Conservation (phyloP, 1,284 basidiomycete genomes). For the Puccinia novopanici region DNA sequence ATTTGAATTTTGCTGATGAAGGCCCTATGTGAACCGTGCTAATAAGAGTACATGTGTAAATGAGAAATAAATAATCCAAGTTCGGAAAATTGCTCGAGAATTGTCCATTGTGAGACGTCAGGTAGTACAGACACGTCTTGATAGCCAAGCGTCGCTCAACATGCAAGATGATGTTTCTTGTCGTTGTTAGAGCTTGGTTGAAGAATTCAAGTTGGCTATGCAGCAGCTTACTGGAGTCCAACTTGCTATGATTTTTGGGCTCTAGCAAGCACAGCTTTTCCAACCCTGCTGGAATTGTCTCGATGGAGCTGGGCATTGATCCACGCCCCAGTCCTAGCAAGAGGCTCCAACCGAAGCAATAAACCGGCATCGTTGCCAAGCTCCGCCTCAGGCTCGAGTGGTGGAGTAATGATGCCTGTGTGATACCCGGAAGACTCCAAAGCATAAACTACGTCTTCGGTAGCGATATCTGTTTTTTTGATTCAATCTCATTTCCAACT, state of each 20-base stretch:
- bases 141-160: no score
- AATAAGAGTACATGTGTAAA: no score
- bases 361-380: conserved; percentile 53
- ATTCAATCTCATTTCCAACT: conserved; percentile 39
- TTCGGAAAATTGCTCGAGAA: no score
- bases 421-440: conserved; percentile 72
- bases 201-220: background rate
- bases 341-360: conserved; percentile 62
- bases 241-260: conserved; percentile 10
- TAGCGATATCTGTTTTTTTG: conserved; percentile 57
- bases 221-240: background rate
- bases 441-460: conserved; percentile 76
- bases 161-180: no score
- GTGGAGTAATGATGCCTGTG: conserved; percentile 66
- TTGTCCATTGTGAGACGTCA: no score
- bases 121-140: no score
- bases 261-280: conserved; percentile 70
- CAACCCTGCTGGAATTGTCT: conserved; percentile 76
- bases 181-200: background rate
- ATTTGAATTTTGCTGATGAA: no score
- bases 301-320: conserved; percentile 71
- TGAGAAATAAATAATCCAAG: no score
- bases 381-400: conserved; percentile 52
- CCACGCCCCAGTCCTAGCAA: conserved; percentile 79
- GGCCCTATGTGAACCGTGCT: no score